Base-by-base conservation (phyloP, 2,329 filamentous ascomycete genomes). In the Thermoascus crustaceus region DNA sequence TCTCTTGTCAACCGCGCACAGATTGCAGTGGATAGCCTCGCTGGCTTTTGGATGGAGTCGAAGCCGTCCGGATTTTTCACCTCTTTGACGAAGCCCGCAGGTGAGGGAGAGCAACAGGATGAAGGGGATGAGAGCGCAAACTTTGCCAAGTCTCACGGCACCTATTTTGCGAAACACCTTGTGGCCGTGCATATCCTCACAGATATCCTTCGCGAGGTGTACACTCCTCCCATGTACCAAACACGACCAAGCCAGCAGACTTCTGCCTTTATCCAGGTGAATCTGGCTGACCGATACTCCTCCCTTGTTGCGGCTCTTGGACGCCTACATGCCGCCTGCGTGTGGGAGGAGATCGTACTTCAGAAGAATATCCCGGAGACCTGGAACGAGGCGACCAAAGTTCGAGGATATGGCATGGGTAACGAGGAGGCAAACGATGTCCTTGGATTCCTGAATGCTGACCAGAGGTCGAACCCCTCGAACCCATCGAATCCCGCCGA, bases 311-410 rank as follows among this genome's bases (percentile, higher is more conserved):
- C 77, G 42, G 78, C 78, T 17, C 72, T 96, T 21, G 87, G 86
- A 3, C 78, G 79, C 16, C 66, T 98, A 10, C 73, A 95, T 45
- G 76, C 83, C 26, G 80, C 81, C 34, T 83, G 86, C 40, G 72
- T 94, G n/a, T 81, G 80, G 59, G 89, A 98, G 58, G 84, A 93
- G 45, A 82, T 88, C 22, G 67, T 80, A 1, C 68, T 95, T 29
- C 75, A 82, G 45, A 79, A 76, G 33, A 71, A 75, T 34, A 80
- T 94, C 32, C 86, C 89, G 1, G 72, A 78, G 25, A 52, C 62
- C 11, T 73, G 70, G 70, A 64, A 69, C 43, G 60, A 66, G 41
- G 60, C 64, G 18, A 67, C 65, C 19, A 61, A 65, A 47, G 55
- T 61, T 34, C 61, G 61, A 22, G 49, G 55, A 17, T 55, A 58